Evolutionary conservation across 2,329 filamentous ascomycete genomes (phyloP), one percentile per base, ranked within the genome.

Genomic region (Sporothrix inflata): DNA sequence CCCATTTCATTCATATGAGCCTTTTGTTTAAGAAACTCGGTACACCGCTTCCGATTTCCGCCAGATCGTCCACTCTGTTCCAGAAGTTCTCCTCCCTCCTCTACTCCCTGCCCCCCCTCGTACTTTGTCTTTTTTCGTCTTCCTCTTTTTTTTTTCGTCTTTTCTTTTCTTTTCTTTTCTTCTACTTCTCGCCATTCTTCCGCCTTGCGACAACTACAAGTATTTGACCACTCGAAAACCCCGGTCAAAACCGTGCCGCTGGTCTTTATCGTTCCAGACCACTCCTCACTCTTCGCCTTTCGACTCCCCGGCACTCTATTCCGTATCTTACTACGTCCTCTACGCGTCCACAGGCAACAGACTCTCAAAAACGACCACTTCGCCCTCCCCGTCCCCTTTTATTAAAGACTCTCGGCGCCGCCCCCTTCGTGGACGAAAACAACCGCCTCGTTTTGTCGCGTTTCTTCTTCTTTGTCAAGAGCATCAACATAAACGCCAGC

Each of bases 21-120:
- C 38, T 45, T 57, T 65, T 65, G 60, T 27, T 45, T 19, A 65
- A 65, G n/a, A 65, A 65, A 30, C 38, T 27, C 63, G 16, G 40
- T 21, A 34, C 63, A 49, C 63, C 63, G 40, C 42, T 66, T 34
- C 63, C 63, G 63, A 66, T 30, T 47, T 27, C 42, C 24, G 49
- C 42, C 63, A 66, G 63, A 66, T 66, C 63, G 42, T 21, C 63
- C 63, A 6, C 27, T n/a, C 5, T 66, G 63, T 66, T 66, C 63
- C 63, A 66, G 42, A 42, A 11, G 51, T 16, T 30, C 24, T 55
- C 19, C 38, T 53, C 30, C 21, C 47, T 66, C 49, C 11, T 49
- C 27, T 30, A 34, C 14, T 7, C 24, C 19, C n/a, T 65, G 53
- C 19, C 57, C 61, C 24, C 27, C 42, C 40, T n/a, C 51, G 12